Percentiles rank a stretch among this genome's conserved stretches.
These are phyloP conservation scores for Trametes cingulata DNA, from an alignment of 768 basidiomycete genomes.

Conservation along the genomic window DNA sequence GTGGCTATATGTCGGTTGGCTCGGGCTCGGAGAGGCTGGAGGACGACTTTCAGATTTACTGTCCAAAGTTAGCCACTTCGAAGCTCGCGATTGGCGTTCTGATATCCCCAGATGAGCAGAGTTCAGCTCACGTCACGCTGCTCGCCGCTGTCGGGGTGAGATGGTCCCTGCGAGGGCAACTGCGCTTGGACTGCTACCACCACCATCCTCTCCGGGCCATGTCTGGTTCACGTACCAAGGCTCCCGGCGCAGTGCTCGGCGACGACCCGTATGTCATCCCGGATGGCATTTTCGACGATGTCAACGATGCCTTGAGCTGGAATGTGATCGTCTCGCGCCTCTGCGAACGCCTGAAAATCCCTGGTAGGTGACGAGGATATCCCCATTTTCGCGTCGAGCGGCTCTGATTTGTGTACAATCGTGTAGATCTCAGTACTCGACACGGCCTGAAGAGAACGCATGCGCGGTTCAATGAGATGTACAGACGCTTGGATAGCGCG, in stretches of 20 bases:
- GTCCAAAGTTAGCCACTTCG: no score
- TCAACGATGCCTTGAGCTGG: background rate
- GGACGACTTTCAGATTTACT: no score
- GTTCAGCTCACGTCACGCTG: background rate
- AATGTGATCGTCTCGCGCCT: background rate
- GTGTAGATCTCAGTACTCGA: constrained; percentile 51
- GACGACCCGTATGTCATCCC: constrained; percentile 3
- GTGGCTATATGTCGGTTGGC: background rate
- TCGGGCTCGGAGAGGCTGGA: no score
- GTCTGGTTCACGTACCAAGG: background rate
- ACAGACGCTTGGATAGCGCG: constrained; percentile 45
- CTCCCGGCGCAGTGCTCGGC: background rate
- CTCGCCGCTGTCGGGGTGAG: background rate
- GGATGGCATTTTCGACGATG: background rate
- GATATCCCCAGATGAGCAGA: background rate
- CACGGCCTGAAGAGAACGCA: constrained; percentile 63
- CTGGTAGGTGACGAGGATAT: background rate
- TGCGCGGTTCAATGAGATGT: constrained; percentile 53
- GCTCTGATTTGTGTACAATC: background rate
- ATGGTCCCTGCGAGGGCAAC: background rate
- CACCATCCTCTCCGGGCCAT: background rate
- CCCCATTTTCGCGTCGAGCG: background rate
- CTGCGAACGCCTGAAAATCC: background rate
- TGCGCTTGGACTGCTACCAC: background rate
- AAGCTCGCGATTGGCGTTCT: background rate